phyloP scores from a whole-genome alignment of 2,329 filamentous ascomycete genomes.

The Fusarium nygamai region DNA sequence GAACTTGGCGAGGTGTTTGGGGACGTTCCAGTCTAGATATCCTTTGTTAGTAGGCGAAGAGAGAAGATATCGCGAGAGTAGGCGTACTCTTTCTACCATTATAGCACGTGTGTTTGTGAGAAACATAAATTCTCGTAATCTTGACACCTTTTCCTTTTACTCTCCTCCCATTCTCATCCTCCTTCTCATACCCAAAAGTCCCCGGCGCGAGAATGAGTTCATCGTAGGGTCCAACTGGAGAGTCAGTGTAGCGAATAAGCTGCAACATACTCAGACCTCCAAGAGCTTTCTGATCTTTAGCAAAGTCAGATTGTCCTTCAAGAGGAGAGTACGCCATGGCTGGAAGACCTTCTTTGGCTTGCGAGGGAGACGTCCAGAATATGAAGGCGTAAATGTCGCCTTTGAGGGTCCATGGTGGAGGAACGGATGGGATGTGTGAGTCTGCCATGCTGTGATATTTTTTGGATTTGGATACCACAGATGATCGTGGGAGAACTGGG shows the following conservation, averaged over 20 bases:
- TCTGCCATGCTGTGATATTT: background rate
- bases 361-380: constrained; percentile 50
- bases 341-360: constrained; percentile 47
- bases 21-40: constrained; percentile 62
- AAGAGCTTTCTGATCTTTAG: constrained; percentile 48
- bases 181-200: constrained; percentile 54
- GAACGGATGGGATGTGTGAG: constrained; percentile 34
- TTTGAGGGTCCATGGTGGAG: constrained; percentile 57
- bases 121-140: constrained; percentile 66
- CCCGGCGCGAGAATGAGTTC: constrained; percentile 62
- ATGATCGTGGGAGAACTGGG: background rate
- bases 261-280: constrained; percentile 61
- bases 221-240: constrained; percentile 64
- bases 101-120: constrained; percentile 61
- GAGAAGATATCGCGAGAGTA: background rate
- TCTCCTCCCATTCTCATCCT: constrained; percentile 47
- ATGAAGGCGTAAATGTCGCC: constrained; percentile 56
- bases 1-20: constrained; percentile 65
- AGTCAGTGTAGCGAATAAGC: constrained; percentile 61
- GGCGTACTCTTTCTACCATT: constrained; percentile 60
- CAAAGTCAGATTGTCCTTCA: constrained; percentile 54
- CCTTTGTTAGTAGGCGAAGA: background rate
- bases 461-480: background rate
- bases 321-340: constrained; percentile 57
- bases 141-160: constrained; percentile 49